phyloP scores from a whole-genome alignment of 345 rosid species.

The Moricandia moricandioides region DNA sequence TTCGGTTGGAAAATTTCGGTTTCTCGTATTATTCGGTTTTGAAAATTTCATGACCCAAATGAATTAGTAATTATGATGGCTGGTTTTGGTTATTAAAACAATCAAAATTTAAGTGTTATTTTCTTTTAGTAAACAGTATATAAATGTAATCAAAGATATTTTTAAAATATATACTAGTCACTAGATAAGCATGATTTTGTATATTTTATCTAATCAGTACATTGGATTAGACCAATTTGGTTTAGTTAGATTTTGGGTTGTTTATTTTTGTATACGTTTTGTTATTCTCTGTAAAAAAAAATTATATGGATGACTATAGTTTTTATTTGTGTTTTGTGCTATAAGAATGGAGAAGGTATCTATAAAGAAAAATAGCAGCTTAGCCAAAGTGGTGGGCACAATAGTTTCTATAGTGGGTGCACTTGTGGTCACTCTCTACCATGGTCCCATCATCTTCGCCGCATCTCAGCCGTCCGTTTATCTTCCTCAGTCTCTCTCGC shows the following conservation, averaged over 20 bases:
- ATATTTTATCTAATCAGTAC: background rate
- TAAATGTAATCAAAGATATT: no score
- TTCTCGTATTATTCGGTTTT: background rate
- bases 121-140: no score
- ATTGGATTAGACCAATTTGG: background rate
- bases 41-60: no score
- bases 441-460: constrained; percentile 48
- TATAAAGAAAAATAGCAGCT: constrained; percentile 46
- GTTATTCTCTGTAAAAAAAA: background rate
- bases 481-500: constrained; percentile 8
- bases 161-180: no score
- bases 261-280: background rate
- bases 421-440: constrained; percentile 58
- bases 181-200: no score
- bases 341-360: constrained; percentile 64
- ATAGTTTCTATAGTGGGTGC: constrained; percentile 57
- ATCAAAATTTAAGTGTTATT: no score
- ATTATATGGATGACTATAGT: background rate
- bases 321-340: background rate
- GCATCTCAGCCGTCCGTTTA: constrained; percentile 28
- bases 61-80: no score
- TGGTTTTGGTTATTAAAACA: no score
- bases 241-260: background rate
- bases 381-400: constrained; percentile 63
- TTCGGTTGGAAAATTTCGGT: background rate